Evolutionary conservation across 805 yeast genomes (phyloP), one percentile per base, ranked within the genome.

Genomic region (Maudiozyma serrabonitensis): DNA sequence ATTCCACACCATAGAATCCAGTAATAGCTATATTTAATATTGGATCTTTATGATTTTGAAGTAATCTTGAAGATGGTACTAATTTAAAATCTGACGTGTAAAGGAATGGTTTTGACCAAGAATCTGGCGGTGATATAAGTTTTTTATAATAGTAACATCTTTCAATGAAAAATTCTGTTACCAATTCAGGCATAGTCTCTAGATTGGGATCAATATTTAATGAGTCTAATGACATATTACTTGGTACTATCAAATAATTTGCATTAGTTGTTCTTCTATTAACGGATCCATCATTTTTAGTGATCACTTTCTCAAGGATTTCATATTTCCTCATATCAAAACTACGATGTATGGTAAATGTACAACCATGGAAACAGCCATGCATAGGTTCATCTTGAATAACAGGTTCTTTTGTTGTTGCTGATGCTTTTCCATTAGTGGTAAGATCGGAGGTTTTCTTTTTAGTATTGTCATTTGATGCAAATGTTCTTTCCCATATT

Each of bases 161-260:
- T 64, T 87, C 96, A 12, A 88, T 67, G 54, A 82, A 82, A 85
- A 91, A 87, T 63, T 88, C 95, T 0, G 95, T 87, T 2, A 80
- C 76, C 0, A 81, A 53, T 16, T 59, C 58, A 64, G 56, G 23
- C 8, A 25, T 12, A 6, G 35, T 23, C 2, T 43, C 40, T 6
- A 19, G 8, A 9, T 49, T 23, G 2, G 47, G 23, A 35, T 35
- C 38, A 7, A 56, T 31, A 12, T 43, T 32, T 3, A 56, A 42
- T n/a, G 44, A 26, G 16, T 56, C 55, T 4, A 49, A 6, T 4
- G 63, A 56, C 3, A 45, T 38, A 40, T 53, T 50, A 43, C 64
- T 62, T 16, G 67, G 67, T 19, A 62, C 49, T 16, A 62, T 50
- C 5, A 54, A 40, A 39, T 54, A 58, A 28, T 43, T 31, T n/a